Conservation (phyloP, 306 rosid genomes). For the Carpinus fangiana region DNA sequence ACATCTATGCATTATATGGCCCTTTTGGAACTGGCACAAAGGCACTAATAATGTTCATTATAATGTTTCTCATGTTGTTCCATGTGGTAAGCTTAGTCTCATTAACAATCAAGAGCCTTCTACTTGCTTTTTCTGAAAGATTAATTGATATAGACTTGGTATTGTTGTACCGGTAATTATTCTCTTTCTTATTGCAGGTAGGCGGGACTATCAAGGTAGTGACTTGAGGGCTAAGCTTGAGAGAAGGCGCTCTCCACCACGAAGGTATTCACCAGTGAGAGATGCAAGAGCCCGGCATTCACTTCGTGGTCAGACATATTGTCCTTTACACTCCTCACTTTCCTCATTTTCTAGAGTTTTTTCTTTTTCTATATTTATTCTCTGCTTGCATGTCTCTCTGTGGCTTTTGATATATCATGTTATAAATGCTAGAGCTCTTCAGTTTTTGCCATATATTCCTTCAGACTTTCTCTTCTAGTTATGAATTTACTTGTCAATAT, state of each 20-base stretch:
- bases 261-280: conserved; percentile 61
- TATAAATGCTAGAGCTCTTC: neutral
- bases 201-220: conserved; percentile 58
- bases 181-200: conserved; percentile 53
- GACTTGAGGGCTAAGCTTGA: conserved; percentile 89
- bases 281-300: conserved; percentile 60
- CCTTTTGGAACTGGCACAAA: conserved; percentile 65
- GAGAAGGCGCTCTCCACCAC: conserved; percentile 61
- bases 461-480: neutral
- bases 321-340: conserved; percentile 26
- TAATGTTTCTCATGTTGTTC: conserved; percentile 76
- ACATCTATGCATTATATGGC: conserved; percentile 43
- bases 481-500: neutral
- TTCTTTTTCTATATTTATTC: conserved; percentile 4
- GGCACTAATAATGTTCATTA: conserved; percentile 62
- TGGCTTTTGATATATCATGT: neutral
- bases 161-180: conserved; percentile 26
- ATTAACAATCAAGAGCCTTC: conserved; percentile 27
- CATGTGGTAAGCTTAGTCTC: conserved; percentile 73
- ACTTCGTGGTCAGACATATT: conserved; percentile 52
- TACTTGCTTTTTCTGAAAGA: conserved; percentile 12
- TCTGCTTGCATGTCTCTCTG: neutral
- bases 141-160: conserved; percentile 21
- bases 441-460: neutral
- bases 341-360: conserved; percentile 25